Evolutionary conservation across 768 basidiomycete species (phyloP), one percentile per base, ranked within the genome.

Genomic region (Clitopilus passeckerianus): DNA sequence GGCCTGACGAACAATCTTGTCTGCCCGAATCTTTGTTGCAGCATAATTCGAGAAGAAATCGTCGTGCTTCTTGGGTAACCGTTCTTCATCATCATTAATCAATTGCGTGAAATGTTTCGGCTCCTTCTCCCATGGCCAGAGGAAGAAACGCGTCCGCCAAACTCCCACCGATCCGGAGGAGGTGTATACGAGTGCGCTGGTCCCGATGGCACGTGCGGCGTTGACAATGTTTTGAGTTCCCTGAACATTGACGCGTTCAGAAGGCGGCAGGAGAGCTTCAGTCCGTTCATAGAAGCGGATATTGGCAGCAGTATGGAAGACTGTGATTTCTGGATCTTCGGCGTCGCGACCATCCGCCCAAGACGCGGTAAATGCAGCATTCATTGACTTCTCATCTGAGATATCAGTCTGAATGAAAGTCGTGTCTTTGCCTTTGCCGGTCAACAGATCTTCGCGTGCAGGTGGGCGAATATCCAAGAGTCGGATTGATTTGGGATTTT

Each of bases 41-140:
- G 90, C 88, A 59, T 92, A 92, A 67, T 91, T 92, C 12, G 90
- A 91, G 71, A 90, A 91, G 68, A 85, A 88, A 12, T 86, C 76
- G 14, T 79, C 71, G 63, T 89, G 86, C 5, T 67, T 72, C 64
- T 75, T 80, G 8, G 87, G 86, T 1, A 83, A 63, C 12, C 69
- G 64, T 23, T 58, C 62, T 53, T 89, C 85, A 59, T 86, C 83
- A 66, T 91, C 90, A 57, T 80, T 79, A 60, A 89, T 75, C 2
- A 80, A 72, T 69, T 93, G 90, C 7, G 87, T 77, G 63, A 86
- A 85, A 61, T 73, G 70, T 24, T 74, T 63, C 0, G 88, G 86
- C 59, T 75, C 77, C 24, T 58, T 77, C 72, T 91, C 81, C 90
- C 90, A 93, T 1, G 89, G 90, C 85, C 86, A 90, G 14, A 89